Percentiles rank a stretch among this genome's conserved stretches.
Conservation (phyloP, 176 grass and related monocot species). For the Phoenix dactylifera region DNA sequence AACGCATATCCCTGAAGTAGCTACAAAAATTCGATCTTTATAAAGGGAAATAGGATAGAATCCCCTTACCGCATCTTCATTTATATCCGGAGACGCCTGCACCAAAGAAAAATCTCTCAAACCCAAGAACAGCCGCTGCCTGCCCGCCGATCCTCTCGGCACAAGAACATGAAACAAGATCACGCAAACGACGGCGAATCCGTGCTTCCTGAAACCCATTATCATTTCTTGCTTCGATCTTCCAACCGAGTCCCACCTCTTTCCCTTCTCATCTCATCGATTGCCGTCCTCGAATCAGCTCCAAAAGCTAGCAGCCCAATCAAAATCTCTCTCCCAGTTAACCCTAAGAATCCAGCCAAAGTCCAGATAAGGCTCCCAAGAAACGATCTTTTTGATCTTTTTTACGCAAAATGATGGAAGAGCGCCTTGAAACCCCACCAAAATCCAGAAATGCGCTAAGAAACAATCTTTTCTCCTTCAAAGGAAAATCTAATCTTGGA, state of each 20-base stretch:
- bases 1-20: background rate
- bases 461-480: constrained; percentile 1
- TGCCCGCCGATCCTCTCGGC: background rate
- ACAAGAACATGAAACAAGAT: background rate
- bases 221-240: constrained; percentile 19
- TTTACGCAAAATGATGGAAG: no score
- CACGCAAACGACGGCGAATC: background rate
- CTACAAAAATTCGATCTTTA: background rate
- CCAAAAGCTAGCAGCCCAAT: no score
- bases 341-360: no score
- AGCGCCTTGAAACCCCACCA: no score
- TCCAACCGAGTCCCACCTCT: background rate
- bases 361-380: no score
- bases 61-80: constrained; percentile 26
- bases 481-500: background rate
- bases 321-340: no score
- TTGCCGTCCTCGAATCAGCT: no score
- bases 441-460: no score
- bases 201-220: constrained; percentile 17
- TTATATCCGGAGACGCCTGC: constrained; percentile 22
- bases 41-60: no score
- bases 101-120: background rate
- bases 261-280: no score
- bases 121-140: background rate
- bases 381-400: no score